Base-by-base conservation (phyloP, 768 basidiomycete genomes). In the Hygrocybe punicea region DNA sequence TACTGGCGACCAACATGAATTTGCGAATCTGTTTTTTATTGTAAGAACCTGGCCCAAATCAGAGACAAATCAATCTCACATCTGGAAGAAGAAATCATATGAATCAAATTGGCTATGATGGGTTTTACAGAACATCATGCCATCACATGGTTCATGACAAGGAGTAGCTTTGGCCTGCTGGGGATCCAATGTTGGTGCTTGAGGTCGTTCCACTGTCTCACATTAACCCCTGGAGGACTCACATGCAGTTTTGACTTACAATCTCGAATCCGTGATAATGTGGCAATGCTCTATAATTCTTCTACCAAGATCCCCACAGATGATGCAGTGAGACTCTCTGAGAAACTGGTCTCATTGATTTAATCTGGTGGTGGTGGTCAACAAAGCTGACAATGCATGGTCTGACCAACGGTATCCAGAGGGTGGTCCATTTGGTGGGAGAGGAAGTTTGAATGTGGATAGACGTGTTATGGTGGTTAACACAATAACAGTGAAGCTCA, bases 141-240 rank as follows among this genome's bases (percentile, higher is more conserved):
- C 65, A 58, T 66, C 51, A 42, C 58, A 60, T 29, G 66, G 65
- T 60, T 67, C 62, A 53, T 65, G 59, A 16, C 63, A 69, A 4
- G 62, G 62, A 42, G 16, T 5, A 8, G 6, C 36, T 57, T 65
- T 65, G 50, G 60, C 52, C 46, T 53, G 48, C n/a, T n/a, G 33
- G 25, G 63, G 46, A 67, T 58, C 65, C 66, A 69, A 47, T 56
- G 19, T 11, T 60, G 59, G 11, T 24, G 24, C 45, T 52, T 55
- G 53, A 66, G 61, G 36, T 65, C 49, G 36, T 33, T 13, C 67
- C 67, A 69, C 66, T 57, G 35, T 56, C 39, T 55, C 57, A 33
- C 5, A 17, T 52, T 48, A 57, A 51, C 47, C n/a, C n/a, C n/a
- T 52, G 34, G 55, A 34, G 33, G 42, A 45, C 14, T 52, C 33